Percentiles rank a stretch among this genome's conserved stretches.
Conservation (phyloP, 768 basidiomycete species). For the Boletus tomentosulus region DNA sequence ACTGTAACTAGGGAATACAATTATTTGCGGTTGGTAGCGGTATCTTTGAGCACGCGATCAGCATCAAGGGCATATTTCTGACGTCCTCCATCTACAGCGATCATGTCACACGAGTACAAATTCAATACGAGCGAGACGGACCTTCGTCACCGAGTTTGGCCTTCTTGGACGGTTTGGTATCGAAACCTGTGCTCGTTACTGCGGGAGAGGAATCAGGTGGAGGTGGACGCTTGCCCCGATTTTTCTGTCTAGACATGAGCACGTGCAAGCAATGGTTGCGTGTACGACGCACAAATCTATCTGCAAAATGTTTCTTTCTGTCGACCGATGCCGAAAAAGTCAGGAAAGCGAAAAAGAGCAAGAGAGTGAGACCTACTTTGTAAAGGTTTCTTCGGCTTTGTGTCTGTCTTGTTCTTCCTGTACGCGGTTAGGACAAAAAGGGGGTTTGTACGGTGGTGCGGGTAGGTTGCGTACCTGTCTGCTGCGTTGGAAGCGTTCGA, state of each 20-base stretch:
- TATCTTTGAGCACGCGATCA: background rate
- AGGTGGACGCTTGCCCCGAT: constrained; percentile 51
- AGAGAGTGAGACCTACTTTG: constrained; percentile 37
- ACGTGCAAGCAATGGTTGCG: background rate
- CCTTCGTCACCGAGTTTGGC: constrained; percentile 24
- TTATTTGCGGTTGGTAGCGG: background rate
- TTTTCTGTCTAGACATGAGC: constrained; percentile 39
- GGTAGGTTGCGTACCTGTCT: constrained; percentile 41
- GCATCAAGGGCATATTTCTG: background rate
- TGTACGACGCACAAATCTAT: constrained; percentile 50
- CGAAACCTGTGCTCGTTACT: constrained; percentile 26
- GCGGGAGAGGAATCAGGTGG: constrained; percentile 37
- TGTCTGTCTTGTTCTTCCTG: constrained; percentile 59
- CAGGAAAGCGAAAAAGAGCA: background rate
- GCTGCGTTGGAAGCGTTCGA: constrained; percentile 57
- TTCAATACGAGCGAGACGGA: background rate
- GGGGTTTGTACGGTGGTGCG: background rate
- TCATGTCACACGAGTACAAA: background rate
- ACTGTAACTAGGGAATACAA: background rate
- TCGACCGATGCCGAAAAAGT: background rate
- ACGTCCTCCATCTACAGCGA: background rate
- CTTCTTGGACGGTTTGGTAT: constrained; percentile 38
- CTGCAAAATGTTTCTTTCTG: constrained; percentile 60
- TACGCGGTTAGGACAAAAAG: background rate
- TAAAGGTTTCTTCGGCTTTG: constrained; percentile 47